Evolutionary conservation across 1,139 yeast species (phyloP), one percentile per base, ranked within the genome.

Genomic region (Pneumocystis sp.): DNA sequence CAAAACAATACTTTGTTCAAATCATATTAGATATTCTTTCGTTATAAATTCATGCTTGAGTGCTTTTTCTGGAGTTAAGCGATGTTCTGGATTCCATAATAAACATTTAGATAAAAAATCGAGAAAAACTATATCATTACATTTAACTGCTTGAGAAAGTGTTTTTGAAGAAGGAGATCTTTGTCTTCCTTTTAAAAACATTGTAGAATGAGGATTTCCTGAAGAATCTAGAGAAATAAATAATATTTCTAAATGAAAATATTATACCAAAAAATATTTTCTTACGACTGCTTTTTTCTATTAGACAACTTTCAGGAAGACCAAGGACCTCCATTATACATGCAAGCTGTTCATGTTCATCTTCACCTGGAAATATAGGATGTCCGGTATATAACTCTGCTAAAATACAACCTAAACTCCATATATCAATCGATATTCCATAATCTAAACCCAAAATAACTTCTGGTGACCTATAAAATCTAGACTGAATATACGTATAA

Each of bases 401-500:
- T 21, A 86, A 74, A 59, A 88, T 82, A 66, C 91, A 82, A 0
- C 87, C 93, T 68, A 86, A 75, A 4, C 93, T 86, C 96, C 96
- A 88, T 68, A 87, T 81, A 73, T 88, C 96, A 65, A 88, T 87
- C 70, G 82, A 82, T 39, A 81, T 78, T 66, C 83, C 80, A 73
- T 89, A 89, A 42, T 83, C 80, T 67, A 89, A 85, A 1, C 96
- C 96, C n/a, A 89, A 72, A 59, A 87, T 78, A 3, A 89, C 90
- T 73, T 89, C 96, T 0, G 96, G 90, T 19, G 89, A 89, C 68
- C 99, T 80, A 76, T 95, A 95, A 74, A 93, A 95, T 67, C 99
- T 80, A 6, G 96, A 89, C 74, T 95, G 99, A 68, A 95, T 90
- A 74, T 95, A 95, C 0, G 97, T 89, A 76, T 89, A 93, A 2